Base-by-base conservation (phyloP, 2,329 filamentous ascomycete genomes). In the Fusarium citri region DNA sequence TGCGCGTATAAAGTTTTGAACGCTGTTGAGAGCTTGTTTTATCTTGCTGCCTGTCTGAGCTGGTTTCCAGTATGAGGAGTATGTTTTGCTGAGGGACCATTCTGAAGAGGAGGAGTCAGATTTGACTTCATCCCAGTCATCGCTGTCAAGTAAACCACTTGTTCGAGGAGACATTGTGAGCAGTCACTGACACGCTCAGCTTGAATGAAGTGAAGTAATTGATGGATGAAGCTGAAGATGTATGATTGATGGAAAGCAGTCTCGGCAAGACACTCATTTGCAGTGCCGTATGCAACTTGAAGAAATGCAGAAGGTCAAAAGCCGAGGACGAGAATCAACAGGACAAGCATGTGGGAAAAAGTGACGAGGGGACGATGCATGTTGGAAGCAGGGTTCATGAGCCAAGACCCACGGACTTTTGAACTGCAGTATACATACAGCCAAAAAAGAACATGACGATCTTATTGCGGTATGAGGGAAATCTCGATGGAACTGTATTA, bases 71-170 rank as follows among this genome's bases (percentile, higher is more conserved):
- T 69, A 66, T 25, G 49, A 41, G 25, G 64, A 61, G 14, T 59
- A 61, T 16, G 37, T 23, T 11, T 72, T 72, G 25, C 68, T 70
- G 20, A 72, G 60, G 8, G 62, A 9, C 68, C 68, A 71, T n/a
- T 71, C 68, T 54, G 74, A 49, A 41, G 74, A 49, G 25, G 57
- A 64, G 14, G 70, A 55, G 26, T 71, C 62, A 5, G 64, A 53
- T 47, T 74, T 76, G 53, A 75, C 68, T 3, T 78, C 76, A 28
- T 80, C 78, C 79, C 80, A 80, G 22, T 78, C 75, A 20, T 74
- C 72, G 64, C 72, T 74, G 54, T 79, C 77, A 16, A 82, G 74
- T 11, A 81, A 73, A 30, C 77, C 78, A 10, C 76, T 74, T 56
- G 67, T 72, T 40, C 69, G 74, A 30, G 74, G 71, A 57, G 77